Evolutionary conservation across 2,329 filamentous ascomycete species (phyloP), one percentile per base, ranked within the genome.

Genomic region (Dothistroma septosporum): DNA sequence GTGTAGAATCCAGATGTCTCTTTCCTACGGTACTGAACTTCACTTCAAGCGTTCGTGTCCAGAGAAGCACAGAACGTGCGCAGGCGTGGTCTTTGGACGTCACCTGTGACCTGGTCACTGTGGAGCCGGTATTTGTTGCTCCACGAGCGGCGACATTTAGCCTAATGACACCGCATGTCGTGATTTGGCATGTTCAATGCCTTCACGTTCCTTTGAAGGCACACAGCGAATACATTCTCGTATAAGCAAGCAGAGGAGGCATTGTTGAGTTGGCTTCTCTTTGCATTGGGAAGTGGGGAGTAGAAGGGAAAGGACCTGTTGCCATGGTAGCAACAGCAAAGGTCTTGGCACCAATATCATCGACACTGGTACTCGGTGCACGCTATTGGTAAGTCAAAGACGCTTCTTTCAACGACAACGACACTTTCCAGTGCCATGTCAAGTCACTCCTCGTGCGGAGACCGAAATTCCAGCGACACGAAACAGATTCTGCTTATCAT

Each of bases 71-170:
- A 31, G n/a, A 28, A 28, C 24, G 56, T n/a, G 28, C 16, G 33
- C 33, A 24, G 33, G 46, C 35, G 21, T 54, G 57, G 22, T 37
- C 47, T 53, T 14, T 35, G 16, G 57, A 55, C 16, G 47, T 58
- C 28, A 50, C 46, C 22, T 31, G 24, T 44, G 32, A 53, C 49
- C 31, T 41, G 50, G 49, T 58, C 57, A 32, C 31, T 19, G 60
- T 62, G 60, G 60, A 62, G 60, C 60, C 60, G 53, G 47, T 35
- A 22, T 33, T 58, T 48, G 35, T 28, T 55, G 49, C 28, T 47
- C 58, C 53, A 53, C 58, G 37, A 55, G 22, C 41, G 53, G 53
- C 47, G 53, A 53, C 32, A 32, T 53, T 62, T 62, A 60, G 57
- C 57, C 57, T 57, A 59, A 55, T 58, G 49, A 44, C 56, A 59